Evolutionary conservation across 2,329 filamentous ascomycete genomes (phyloP).

Genomic region (Acephala macrosclerotiorum): DNA sequence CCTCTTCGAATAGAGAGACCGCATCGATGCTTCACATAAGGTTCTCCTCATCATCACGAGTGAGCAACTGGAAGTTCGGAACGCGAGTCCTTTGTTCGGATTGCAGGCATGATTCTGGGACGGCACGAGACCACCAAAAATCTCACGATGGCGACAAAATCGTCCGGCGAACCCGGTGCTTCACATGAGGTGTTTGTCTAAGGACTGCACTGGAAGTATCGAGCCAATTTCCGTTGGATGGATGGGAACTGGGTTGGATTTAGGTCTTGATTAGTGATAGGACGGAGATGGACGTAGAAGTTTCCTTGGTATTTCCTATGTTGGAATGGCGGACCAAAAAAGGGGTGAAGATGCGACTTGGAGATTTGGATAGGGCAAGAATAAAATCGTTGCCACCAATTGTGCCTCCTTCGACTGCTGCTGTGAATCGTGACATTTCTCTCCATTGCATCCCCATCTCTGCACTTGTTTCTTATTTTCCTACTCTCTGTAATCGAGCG

Average conservation of each 20-base stretch:
- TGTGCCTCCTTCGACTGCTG: neutral
- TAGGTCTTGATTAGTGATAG: slow-evolving; percentile 1
- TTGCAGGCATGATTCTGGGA: neutral
- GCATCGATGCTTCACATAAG: slow-evolving; percentile 4
- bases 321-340: neutral
- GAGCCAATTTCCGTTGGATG: neutral
- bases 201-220: neutral
- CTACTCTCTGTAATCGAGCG: neutral
- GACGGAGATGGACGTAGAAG: neutral
- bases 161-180: neutral
- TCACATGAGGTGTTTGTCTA: slow-evolving; percentile 7
- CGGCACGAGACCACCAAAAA: slow-evolving; percentile 1
- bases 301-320: neutral
- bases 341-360: neutral
- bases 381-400: neutral
- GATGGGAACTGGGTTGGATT: neutral
- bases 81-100: neutral
- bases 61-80: slow-evolving; percentile 4
- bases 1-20: neutral
- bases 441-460: neutral
- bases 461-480: neutral
- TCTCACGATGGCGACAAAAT: neutral
- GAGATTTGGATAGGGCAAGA: neutral
- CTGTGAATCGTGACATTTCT: neutral
- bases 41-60: neutral